Evolutionary conservation across 2,329 filamentous ascomycete species (phyloP).

Genomic region (Exophiala viscosa): DNA sequence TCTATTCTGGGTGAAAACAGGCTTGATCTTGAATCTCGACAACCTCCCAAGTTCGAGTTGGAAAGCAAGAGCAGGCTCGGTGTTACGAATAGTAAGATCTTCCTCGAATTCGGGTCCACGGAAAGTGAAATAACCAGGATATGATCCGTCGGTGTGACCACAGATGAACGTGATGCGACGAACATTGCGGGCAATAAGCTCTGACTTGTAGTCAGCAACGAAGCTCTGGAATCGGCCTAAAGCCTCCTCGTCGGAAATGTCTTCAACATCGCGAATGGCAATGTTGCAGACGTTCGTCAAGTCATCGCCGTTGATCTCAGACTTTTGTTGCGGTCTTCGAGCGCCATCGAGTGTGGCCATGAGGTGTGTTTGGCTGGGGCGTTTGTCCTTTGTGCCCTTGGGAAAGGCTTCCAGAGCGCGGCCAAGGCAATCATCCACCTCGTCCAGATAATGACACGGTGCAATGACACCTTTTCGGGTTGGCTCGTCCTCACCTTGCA

Average conservation of each 20-base stretch:
- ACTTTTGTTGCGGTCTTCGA: constrained; percentile 61
- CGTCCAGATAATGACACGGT: constrained; percentile 88
- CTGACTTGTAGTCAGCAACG: constrained; percentile 75
- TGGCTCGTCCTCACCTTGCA: constrained; percentile 63
- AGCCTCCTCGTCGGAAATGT: constrained; percentile 74
- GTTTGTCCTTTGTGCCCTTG: constrained; percentile 53
- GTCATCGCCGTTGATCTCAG: constrained; percentile 64
- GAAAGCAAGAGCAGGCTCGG: constrained; percentile 93
- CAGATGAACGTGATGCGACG: constrained; percentile 95
- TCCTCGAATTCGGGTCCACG: constrained; percentile 84
- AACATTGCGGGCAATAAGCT: constrained; percentile 74
- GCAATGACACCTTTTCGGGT: constrained; percentile 90
- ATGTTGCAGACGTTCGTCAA: constrained; percentile 90
- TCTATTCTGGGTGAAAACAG: constrained; percentile 97
- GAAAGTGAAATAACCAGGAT: constrained; percentile 98
- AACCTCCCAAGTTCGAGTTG: constrained; percentile 93
- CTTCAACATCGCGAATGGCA: constrained; percentile 83
- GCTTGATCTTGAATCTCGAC: constrained; percentile 96
- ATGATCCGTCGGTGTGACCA: constrained; percentile 87
- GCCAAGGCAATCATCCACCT: constrained; percentile 79
- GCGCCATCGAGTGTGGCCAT: constrained; percentile 66
- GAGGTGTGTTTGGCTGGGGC: constrained; percentile 54
- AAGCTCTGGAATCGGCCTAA: constrained; percentile 70
- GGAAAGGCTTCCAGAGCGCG: constrained; percentile 84
- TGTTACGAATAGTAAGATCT: constrained; percentile 94